Evolutionary conservation across 2,329 filamentous ascomycete species (phyloP).

Genomic region (Trichoderma arundinaceum): DNA sequence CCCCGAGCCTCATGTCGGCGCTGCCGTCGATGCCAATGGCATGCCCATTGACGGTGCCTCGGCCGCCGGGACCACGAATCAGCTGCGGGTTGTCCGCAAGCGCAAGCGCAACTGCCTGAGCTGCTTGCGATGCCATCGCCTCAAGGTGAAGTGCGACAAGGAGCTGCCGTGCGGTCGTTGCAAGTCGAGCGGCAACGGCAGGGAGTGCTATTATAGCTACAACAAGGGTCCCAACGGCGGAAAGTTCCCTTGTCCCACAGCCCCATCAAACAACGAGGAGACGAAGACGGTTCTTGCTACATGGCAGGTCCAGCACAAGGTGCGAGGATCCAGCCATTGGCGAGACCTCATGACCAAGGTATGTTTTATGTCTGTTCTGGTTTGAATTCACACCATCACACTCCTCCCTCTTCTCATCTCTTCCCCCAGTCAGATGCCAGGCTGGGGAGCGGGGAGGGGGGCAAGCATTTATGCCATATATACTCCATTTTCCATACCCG

Average conservation of each 20-base stretch:
- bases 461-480: background rate
- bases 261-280: constrained; percentile 36
- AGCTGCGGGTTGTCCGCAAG: constrained; percentile 42
- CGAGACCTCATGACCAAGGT: constrained; percentile 47
- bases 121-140: constrained; percentile 45
- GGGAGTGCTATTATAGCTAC: constrained; percentile 47
- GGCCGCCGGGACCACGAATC: background rate
- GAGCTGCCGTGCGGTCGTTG: constrained; percentile 46
- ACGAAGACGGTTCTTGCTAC: constrained; percentile 41
- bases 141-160: constrained; percentile 49
- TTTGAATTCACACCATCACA: background rate
- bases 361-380: constrained; percentile 18
- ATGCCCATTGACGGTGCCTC: constrained; percentile 19
- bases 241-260: constrained; percentile 44
- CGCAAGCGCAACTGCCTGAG: constrained; percentile 47
- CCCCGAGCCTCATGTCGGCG: constrained; percentile 36
- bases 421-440: too few species aligned
- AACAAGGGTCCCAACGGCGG: constrained; percentile 47
- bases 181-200: constrained; percentile 44
- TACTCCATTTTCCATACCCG: too few species aligned
- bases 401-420: background rate
- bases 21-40: constrained; percentile 28
- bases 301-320: constrained; percentile 45
- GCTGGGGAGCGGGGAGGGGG: too few species aligned
- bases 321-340: constrained; percentile 47